These are phyloP conservation scores for Quambalaria eucalypti DNA, from an alignment of 1,284 basidiomycete genomes.

Conservation along the genomic window DNA sequence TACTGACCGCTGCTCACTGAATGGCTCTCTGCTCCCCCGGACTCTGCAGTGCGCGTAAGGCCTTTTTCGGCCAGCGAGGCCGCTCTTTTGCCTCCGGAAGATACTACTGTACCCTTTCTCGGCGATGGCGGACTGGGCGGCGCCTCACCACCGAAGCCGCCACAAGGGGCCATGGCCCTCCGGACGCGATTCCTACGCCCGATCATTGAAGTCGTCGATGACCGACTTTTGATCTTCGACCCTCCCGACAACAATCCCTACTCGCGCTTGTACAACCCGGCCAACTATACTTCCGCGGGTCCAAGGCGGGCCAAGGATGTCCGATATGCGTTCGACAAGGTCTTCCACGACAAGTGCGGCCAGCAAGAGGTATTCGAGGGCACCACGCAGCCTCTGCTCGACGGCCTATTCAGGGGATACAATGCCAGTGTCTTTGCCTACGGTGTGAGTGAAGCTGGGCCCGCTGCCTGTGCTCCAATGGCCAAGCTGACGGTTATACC, in stretches of 20 bases:
- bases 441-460: conserved; percentile 21
- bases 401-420: conserved; percentile 41
- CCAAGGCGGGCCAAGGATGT: conserved; percentile 24
- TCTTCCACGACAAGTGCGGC: conserved; percentile 32
- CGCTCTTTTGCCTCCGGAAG: conserved; percentile 29
- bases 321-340: conserved; percentile 44
- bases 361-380: conserved; percentile 39
- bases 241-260: conserved; percentile 38
- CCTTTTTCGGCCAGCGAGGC: conserved; percentile 41
- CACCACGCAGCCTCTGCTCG: conserved; percentile 39
- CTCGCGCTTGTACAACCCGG: conserved; percentile 17
- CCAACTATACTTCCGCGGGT: conserved; percentile 1
- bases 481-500: not conserved
- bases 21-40: conserved; percentile 3
- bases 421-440: conserved; percentile 47
- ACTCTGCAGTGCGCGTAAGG: conserved; percentile 44
- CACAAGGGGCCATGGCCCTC: conserved; percentile 3
- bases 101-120: conserved; percentile 38
- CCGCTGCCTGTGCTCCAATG: not conserved
- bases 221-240: conserved; percentile 45
- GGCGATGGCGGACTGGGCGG: conserved; percentile 42
- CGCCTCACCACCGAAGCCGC: conserved; percentile 11
- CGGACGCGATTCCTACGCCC: conserved; percentile 35
- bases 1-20: too few species aligned
- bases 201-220: conserved; percentile 42